Evolutionary conservation across 148 eudicot species (phyloP).

Genomic region (Rhododendron kiyosumense): DNA sequence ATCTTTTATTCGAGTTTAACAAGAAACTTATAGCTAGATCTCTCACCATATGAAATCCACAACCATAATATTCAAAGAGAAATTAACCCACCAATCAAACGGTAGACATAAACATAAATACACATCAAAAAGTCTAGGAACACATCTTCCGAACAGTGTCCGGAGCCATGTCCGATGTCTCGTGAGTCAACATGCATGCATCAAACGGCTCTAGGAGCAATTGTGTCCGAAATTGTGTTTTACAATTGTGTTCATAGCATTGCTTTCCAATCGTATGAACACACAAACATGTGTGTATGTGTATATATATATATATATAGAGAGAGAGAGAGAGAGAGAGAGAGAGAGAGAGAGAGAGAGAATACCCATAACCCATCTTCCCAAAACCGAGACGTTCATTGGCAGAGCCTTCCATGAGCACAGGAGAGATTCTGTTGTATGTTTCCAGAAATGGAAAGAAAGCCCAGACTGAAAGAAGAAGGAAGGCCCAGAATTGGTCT

Average conservation of each 20-base stretch:
- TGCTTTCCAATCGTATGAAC: not conserved
- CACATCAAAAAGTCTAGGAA: not conserved
- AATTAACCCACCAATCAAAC: slow-evolving; percentile 2
- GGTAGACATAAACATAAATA: not conserved
- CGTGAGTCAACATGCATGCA: too few species aligned
- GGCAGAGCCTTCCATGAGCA: slow-evolving; percentile 57
- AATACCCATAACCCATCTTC: slow-evolving; percentile 98
- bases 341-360: not conserved
- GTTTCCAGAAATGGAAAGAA: not conserved
- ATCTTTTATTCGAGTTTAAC: not conserved
- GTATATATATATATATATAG: not conserved
- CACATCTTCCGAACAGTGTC: not conserved
- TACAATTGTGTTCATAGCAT: not conserved
- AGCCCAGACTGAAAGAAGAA: not conserved
- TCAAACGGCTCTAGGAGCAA: too few species aligned
- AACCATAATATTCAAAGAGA: not conserved
- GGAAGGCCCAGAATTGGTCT: not conserved
- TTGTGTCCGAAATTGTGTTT: not conserved
- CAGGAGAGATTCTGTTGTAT: not conserved
- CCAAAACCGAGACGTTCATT: slow-evolving; percentile 90
- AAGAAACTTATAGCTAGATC: not conserved
- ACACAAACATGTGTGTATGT: too few species aligned
- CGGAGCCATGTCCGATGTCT: too few species aligned
- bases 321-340: not conserved
- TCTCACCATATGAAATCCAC: not conserved